Percentiles rank a stretch among this genome's conserved stretches.
Conservation (phyloP, 495 filamentous ascomycete species). For the Rostrohypoxylon terebratum region DNA sequence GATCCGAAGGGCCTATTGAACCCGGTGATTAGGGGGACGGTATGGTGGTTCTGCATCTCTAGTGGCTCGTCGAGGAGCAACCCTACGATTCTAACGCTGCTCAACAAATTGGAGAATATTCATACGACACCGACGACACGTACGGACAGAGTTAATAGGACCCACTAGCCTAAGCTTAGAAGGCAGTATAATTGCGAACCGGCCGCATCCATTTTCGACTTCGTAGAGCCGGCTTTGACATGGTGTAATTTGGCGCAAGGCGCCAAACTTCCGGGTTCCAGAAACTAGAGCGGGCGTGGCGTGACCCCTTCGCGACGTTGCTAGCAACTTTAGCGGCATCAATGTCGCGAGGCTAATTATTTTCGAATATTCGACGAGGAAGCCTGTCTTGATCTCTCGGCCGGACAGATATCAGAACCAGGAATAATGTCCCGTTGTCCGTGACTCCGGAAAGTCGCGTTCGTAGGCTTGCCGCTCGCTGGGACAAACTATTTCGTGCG, state of each 20-base stretch:
- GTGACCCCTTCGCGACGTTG: conserved; percentile 20
- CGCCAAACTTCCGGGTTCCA: conserved; percentile 40
- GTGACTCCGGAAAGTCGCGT: conserved; percentile 15
- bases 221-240: conserved; percentile 35
- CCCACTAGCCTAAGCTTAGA: conserved; percentile 25
- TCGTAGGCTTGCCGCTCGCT: conserved; percentile 27
- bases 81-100: background rate
- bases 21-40: conserved; percentile 30
- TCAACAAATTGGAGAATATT: conserved; percentile 19
- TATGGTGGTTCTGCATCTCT: background rate
- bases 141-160: conserved; percentile 15
- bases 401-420: conserved; percentile 18
- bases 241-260: conserved; percentile 27
- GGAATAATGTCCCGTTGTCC: conserved; percentile 33
- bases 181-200: conserved; percentile 18
- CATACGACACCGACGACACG: conserved; percentile 27
- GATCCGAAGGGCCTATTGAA: conserved; percentile 19
- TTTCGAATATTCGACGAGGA: conserved; percentile 15
- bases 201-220: conserved; percentile 19
- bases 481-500: conserved; percentile 18
- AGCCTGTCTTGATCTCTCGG: conserved; percentile 25
- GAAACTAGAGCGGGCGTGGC: conserved; percentile 22
- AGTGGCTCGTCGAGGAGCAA: conserved; percentile 1
- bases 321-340: conserved; percentile 30
- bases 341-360: conserved; percentile 12